Evolutionary conservation across 2,329 filamentous ascomycete species (phyloP).

Genomic region (Sporothrix globosa): DNA sequence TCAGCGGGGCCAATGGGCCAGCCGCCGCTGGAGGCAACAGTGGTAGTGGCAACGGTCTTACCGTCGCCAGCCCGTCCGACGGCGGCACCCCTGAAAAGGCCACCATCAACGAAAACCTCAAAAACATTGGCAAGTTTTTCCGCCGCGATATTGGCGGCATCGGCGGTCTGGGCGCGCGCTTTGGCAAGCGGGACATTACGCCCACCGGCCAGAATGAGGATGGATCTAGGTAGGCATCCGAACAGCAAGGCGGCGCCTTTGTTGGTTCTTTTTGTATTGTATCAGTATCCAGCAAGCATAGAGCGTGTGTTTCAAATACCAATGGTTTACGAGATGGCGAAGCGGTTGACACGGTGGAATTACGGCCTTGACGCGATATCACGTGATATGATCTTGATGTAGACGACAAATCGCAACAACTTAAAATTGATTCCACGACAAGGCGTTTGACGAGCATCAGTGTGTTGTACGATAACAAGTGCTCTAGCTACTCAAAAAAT

Average conservation of each 20-base stretch:
- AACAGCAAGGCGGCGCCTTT: not conserved
- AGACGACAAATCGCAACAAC: too few species aligned
- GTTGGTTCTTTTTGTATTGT: not conserved
- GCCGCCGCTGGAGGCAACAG: not conserved
- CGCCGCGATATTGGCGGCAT: conserved; percentile 81
- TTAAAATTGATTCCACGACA: too few species aligned
- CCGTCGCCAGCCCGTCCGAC: conserved; percentile 3
- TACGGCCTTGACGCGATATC: not conserved
- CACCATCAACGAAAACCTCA: conserved; percentile 89
- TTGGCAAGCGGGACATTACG: conserved; percentile 63
- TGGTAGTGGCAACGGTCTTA: conserved; percentile 34
- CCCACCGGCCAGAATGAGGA: conserved; percentile 39
- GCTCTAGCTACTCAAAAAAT: too few species aligned
- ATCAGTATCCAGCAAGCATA: conserved; percentile 14
- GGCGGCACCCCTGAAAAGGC: conserved; percentile 54
- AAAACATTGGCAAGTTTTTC: conserved; percentile 97
- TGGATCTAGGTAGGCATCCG: not conserved
- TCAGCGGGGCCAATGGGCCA: conserved; percentile 18
- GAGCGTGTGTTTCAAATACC: conserved; percentile 12
- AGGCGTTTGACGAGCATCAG: too few species aligned
- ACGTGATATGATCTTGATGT: not conserved
- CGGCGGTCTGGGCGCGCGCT: conserved; percentile 72
- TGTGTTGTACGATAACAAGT: too few species aligned
- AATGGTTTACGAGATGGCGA: not conserved
- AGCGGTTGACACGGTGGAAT: too few species aligned